These are phyloP conservation scores for Sorghum bicolor DNA, from an alignment of 176 grass and related monocot species.

Conservation along the genomic window DNA sequence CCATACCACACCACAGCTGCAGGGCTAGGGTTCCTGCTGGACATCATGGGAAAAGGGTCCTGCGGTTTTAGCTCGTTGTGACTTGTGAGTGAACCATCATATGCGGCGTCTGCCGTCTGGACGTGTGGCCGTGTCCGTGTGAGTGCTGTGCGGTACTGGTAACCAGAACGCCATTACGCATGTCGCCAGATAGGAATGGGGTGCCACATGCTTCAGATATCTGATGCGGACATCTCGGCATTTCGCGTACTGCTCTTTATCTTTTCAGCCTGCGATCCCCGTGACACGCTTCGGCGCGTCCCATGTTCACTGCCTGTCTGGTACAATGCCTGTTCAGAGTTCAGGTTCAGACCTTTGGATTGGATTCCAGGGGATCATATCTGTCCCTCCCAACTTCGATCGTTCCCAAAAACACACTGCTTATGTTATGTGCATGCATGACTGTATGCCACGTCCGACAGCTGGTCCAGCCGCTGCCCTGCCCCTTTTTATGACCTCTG, in stretches of 20 bases:
- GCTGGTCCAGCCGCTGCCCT: constrained; percentile 17
- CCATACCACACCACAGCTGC: neutral
- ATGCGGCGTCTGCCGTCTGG: neutral
- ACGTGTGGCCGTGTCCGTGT: neutral
- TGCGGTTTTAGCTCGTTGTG: neutral
- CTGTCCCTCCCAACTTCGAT: neutral
- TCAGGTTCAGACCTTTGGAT: neutral
- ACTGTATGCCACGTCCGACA: constrained; percentile 25
- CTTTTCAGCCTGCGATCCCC: neutral
- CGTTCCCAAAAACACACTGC: neutral
- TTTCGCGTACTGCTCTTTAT: neutral
- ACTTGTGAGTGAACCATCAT: neutral
- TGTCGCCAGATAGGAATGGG: neutral
- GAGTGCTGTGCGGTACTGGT: too few relatives aligned
- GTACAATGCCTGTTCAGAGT: neutral
- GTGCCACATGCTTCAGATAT: constrained; percentile 22
- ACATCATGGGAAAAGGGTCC: neutral
- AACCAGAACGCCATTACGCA: neutral
- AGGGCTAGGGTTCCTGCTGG: neutral
- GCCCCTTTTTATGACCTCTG: neutral
- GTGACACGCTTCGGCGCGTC: constrained; percentile 10
- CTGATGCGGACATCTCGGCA: neutral
- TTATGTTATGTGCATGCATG: neutral
- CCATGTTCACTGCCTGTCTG: neutral
- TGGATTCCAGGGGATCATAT: constrained; percentile 1